A percentile compares a stretch with the other conserved stretches of the same genome.
These are phyloP conservation scores for Pascua guehoae DNA, from an alignment of 1,284 basidiomycete genomes.

Conservation along the genomic window DNA sequence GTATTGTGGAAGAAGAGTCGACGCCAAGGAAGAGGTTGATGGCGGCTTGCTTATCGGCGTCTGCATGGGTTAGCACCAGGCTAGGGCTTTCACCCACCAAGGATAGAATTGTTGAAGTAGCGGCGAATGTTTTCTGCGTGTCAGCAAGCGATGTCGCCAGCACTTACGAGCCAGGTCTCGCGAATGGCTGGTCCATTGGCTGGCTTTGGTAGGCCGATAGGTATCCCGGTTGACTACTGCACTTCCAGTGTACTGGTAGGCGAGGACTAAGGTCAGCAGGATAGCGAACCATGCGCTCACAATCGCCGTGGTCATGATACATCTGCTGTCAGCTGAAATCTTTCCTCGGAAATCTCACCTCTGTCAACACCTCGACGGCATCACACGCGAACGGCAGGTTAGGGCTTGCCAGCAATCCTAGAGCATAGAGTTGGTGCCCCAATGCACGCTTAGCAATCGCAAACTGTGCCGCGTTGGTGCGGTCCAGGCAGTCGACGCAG, in stretches of 20 bases:
- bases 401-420: constrained; percentile 80
- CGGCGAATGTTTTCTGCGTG: constrained; percentile 76
- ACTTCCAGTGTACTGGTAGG: constrained; percentile 93
- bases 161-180: constrained; percentile 77
- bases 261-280: constrained; percentile 63
- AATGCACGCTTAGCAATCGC: constrained; percentile 94
- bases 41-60: constrained; percentile 95
- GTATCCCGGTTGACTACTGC: constrained; percentile 96
- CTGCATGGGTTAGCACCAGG: constrained; percentile 47
- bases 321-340: constrained; percentile 53
- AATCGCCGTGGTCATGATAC: constrained; percentile 97
- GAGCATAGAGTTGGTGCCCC: constrained; percentile 91
- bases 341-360: constrained; percentile 44
- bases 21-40: constrained; percentile 96
- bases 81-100: constrained; percentile 55
- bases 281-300: constrained; percentile 52
- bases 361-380: constrained; percentile 93
- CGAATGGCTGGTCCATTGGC: constrained; percentile 97
- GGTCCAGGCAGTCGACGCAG: constrained; percentile 94
- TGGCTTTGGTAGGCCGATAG: constrained; percentile 75
- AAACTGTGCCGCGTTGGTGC: constrained; percentile 97
- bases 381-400: constrained; percentile 87
- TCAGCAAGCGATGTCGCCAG: neutral
- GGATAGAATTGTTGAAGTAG: constrained; percentile 92
- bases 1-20: constrained; percentile 37